Evolutionary conservation across 345 rosid species (phyloP).

Genomic region (Stellera chamaejasme): DNA sequence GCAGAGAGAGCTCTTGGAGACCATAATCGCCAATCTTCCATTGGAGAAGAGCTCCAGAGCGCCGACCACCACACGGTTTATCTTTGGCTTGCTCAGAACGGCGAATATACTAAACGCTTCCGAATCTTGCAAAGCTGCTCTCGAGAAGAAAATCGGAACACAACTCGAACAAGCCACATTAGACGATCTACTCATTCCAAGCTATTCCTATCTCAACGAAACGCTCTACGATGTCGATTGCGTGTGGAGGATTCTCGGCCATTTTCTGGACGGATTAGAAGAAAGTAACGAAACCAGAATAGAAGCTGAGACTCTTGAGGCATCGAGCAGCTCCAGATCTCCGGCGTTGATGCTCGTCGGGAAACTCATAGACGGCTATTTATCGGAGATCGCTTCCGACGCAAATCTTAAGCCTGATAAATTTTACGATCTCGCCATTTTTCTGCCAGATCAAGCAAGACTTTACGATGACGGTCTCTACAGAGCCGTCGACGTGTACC

Average conservation of each 20-base stretch:
- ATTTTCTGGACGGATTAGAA: slow-evolving; percentile 53
- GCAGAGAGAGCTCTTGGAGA: slow-evolving; percentile 74
- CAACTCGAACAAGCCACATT: slow-evolving; percentile 81
- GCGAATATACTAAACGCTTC: slow-evolving; percentile 79
- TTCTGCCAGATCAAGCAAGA: slow-evolving; percentile 82
- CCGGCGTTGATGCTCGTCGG: slow-evolving; percentile 74
- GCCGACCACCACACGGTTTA: slow-evolving; percentile 41
- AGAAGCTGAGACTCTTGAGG: slow-evolving; percentile 24
- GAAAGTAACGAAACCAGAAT: slow-evolving; percentile 20
- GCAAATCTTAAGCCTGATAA: slow-evolving; percentile 75
- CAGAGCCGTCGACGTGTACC: slow-evolving; percentile 90
- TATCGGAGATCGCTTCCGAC: slow-evolving; percentile 91
- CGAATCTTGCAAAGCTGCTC: slow-evolving; percentile 40
- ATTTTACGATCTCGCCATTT: slow-evolving; percentile 59
- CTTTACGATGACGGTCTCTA: slow-evolving; percentile 93
- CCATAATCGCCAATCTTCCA: slow-evolving; percentile 56
- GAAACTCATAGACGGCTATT: slow-evolving; percentile 83
- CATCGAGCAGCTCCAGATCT: slow-evolving; percentile 19
- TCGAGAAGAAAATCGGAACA: slow-evolving; percentile 78
- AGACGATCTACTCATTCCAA: slow-evolving; percentile 88
- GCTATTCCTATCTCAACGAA: slow-evolving; percentile 90
- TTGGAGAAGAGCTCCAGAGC: slow-evolving; percentile 49
- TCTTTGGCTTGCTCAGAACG: slow-evolving; percentile 69
- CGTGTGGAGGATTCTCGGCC: slow-evolving; percentile 66
- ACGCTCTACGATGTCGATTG: slow-evolving; percentile 94